Evolutionary conservation across 2,329 filamentous ascomycete genomes (phyloP), one percentile per base, ranked within the genome.

Genomic region (Domatiomyces globalis): DNA sequence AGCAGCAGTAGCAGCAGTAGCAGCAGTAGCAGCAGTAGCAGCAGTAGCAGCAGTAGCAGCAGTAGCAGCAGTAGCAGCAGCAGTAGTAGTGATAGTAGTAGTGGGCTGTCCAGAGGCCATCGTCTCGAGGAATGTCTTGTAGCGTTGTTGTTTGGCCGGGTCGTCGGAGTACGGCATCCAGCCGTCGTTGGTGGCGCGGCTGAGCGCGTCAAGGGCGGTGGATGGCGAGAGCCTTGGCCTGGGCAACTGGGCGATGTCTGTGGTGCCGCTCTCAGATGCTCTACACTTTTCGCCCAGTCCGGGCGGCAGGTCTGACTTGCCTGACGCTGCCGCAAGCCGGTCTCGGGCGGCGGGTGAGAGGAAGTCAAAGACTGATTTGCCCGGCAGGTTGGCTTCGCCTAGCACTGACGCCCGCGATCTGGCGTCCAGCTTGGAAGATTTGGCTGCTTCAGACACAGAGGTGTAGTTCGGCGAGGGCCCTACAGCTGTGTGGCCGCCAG

Each of bases 351-450:
- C 77, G 0, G 86, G 75, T 0, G 85, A 85, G 58, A 98, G 76
- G 66, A 85, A 98, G 67, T 96, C 89, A 65, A 96, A 98, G 2
- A 98, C 82, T 0, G 92, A 96, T 69, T 96, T 95, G 0, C 87
- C 87, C 0, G 89, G 89, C 0, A 96, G 72, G 36, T 80, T 77
- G 42, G 79, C 74, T 69, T 95, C 90, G 36, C 89, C 89, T 1
- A 96, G 74, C 0, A 94, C 73, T 3, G 80, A 80, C 10, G 88
- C 89, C 55, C 92, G 80, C 43, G 83, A 74, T 62, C 80, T 83
- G 0, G 87, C 82, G 63, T 94, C 81, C 7, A 94, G 74, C 1
- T 74, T 79, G 0, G 87, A 92, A 1, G 79, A 73, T 66, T 83
- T 89, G 7, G 88, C 87, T 1, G 84, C 85, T 36, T 52, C 49